A percentile compares a stretch with the other conserved stretches of the same genome.
Conservation (phyloP, 495 filamentous ascomycete genomes). For the Lophiostoma macrostomum region DNA sequence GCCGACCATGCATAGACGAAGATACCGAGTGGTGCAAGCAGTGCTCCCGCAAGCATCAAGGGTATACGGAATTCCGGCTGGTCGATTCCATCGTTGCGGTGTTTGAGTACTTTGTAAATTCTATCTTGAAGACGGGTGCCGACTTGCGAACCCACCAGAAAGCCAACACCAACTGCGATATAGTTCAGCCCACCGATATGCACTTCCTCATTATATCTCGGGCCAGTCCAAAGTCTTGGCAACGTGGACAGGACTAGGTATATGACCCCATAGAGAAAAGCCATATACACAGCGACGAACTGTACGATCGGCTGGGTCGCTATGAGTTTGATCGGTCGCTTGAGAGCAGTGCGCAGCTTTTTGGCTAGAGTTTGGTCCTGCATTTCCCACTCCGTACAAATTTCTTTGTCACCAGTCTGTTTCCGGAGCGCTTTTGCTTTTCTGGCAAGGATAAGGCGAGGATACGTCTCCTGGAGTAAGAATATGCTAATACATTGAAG, state of each 20-base stretch:
- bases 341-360: conserved; percentile 12
- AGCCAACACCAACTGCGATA: conserved; percentile 42
- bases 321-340: conserved; percentile 36
- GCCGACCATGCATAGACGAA: conserved; percentile 37
- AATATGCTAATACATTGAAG: background rate
- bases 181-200: conserved; percentile 43
- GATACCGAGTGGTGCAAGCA: conserved; percentile 32
- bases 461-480: conserved; percentile 25
- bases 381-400: background rate
- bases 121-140: conserved; percentile 26
- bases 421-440: conserved; percentile 41
- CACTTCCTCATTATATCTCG: conserved; percentile 33
- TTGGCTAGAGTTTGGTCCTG: conserved; percentile 22
- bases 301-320: conserved; percentile 36
- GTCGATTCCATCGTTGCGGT: background rate
- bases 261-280: conserved; percentile 35
- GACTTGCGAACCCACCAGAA: conserved; percentile 39
- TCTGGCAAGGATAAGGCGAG: background rate
- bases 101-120: background rate
- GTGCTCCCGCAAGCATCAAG: conserved; percentile 20
- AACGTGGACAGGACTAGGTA: conserved; percentile 40
- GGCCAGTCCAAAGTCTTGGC: conserved; percentile 44
- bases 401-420: background rate
- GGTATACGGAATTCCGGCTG: conserved; percentile 39
- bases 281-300: conserved; percentile 36